A percentile compares a stretch with the other conserved stretches of the same genome.
Evolutionary conservation across 2,329 filamentous ascomycete genomes (phyloP).

Genomic region (Talaromyces piceae): DNA sequence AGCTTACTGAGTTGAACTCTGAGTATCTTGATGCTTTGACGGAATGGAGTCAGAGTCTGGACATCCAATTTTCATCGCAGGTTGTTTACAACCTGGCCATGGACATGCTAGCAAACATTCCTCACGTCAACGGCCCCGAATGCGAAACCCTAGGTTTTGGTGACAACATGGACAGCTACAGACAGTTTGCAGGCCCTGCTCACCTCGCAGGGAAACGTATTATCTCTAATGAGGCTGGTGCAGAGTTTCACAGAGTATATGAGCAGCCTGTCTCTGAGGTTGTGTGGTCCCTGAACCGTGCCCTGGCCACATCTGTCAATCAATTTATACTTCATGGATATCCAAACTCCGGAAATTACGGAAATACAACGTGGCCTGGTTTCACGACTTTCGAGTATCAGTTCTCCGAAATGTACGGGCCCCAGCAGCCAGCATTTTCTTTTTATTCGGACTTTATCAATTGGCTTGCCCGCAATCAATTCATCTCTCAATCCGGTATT

Average conservation of each 20-base stretch:
- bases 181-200: conserved; percentile 34
- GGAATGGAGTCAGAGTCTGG: conserved; percentile 18
- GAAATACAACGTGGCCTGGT: conserved; percentile 44
- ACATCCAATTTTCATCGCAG: conserved; percentile 33
- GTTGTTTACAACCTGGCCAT: conserved; percentile 36
- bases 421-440: conserved; percentile 37
- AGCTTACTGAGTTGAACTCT: conserved; percentile 20
- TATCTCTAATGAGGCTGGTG: conserved; percentile 36
- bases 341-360: conserved; percentile 36
- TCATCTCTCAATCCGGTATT: conserved; percentile 32
- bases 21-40: conserved; percentile 31
- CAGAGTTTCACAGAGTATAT: conserved; percentile 17
- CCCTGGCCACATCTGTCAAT: conserved; percentile 37
- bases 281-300: conserved; percentile 31
- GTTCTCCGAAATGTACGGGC: conserved; percentile 35
- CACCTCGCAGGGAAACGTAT: conserved; percentile 32
- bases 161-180: conserved; percentile 33
- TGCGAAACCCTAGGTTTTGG: conserved; percentile 33
- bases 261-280: conserved; percentile 20
- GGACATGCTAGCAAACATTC: conserved; percentile 34
- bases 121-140: conserved; percentile 34
- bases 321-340: conserved; percentile 40
- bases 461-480: conserved; percentile 33
- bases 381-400: conserved; percentile 38
- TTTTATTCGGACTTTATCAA: conserved; percentile 31